A percentile compares a stretch with the other conserved stretches of the same genome.
Conservation (phyloP, 768 basidiomycete species). For the Auriscalpium vulgare region DNA sequence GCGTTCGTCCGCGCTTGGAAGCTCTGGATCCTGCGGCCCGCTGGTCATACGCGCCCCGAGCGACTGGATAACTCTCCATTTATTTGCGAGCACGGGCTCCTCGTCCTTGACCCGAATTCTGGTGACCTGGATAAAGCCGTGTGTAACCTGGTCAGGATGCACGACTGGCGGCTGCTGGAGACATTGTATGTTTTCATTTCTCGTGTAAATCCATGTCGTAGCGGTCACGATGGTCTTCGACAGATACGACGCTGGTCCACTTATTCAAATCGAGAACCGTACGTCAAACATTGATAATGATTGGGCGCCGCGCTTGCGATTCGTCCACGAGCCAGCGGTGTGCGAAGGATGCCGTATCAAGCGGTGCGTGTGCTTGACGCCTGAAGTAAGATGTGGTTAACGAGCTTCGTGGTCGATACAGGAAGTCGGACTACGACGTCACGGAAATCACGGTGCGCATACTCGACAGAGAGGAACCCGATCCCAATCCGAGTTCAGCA, state of each 20-base stretch:
- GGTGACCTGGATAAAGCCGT: conserved; percentile 52
- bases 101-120: conserved; percentile 61
- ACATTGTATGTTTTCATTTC: conserved; percentile 38
- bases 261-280: conserved; percentile 8
- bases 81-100: conserved; percentile 57
- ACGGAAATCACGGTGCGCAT: conserved; percentile 57
- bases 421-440: conserved; percentile 48
- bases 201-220: neutral
- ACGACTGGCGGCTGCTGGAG: conserved; percentile 58
- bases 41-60: conserved; percentile 49
- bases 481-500: conserved; percentile 21
- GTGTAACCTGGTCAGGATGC: conserved; percentile 42
- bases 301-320: conserved; percentile 14
- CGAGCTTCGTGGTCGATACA: conserved; percentile 14
- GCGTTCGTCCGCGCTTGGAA: conserved; percentile 63
- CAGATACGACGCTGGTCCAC: conserved; percentile 13
- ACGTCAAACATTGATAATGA: conserved; percentile 1
- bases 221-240: neutral
- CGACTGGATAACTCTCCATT: conserved; percentile 52
- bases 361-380: conserved; percentile 8
- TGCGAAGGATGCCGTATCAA: conserved; percentile 14
- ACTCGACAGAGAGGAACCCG: conserved; percentile 25
- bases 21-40: conserved; percentile 57
- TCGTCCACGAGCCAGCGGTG: conserved; percentile 20
- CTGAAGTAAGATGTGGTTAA: too few species aligned